Evolutionary conservation across 345 rosid genomes (phyloP).

Genomic region (Brassica incana): DNA sequence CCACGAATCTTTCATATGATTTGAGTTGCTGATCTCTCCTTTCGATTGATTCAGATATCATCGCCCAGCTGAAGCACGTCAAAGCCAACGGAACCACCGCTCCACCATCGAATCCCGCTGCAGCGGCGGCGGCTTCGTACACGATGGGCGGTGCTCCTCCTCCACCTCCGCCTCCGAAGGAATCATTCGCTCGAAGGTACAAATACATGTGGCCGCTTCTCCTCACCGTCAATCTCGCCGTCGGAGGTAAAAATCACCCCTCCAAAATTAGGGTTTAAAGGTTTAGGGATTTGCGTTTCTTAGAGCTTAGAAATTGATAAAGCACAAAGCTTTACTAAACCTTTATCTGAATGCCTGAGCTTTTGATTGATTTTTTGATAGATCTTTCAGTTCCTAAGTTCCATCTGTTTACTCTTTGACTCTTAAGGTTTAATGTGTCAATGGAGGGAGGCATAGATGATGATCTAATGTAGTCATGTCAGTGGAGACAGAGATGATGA

Average conservation of each 20-base stretch:
- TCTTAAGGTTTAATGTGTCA: not conserved
- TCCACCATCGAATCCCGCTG: conserved; percentile 47
- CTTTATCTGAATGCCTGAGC: not conserved
- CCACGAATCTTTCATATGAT: conserved; percentile 20
- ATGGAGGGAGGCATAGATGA: not conserved
- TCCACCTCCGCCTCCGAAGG: conserved; percentile 67
- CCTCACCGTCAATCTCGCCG: conserved; percentile 66
- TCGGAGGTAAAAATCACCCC: conserved; percentile 60
- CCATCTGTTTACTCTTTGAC: not conserved
- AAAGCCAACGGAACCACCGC: conserved; percentile 41
- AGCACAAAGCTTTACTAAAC: not conserved
- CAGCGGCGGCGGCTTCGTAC: conserved; percentile 60
- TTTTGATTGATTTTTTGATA: not conserved
- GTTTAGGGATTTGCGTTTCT: not conserved
- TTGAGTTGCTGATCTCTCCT: conserved; percentile 15
- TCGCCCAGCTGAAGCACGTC: conserved; percentile 62
- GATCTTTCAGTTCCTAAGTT: not conserved
- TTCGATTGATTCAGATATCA: conserved; percentile 25
- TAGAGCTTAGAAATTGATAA: not conserved
- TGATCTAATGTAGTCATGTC: too few species aligned
- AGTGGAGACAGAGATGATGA: not conserved
- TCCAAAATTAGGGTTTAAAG: not conserved
- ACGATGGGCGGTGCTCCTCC: conserved; percentile 58
- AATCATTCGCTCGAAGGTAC: conserved; percentile 78
- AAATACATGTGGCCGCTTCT: conserved; percentile 85